Percentiles rank a stretch among this genome's conserved stretches.
These are phyloP conservation scores for Chaetomium globosum DNA, from an alignment of 2,329 filamentous ascomycete genomes.

Conservation along the genomic window DNA sequence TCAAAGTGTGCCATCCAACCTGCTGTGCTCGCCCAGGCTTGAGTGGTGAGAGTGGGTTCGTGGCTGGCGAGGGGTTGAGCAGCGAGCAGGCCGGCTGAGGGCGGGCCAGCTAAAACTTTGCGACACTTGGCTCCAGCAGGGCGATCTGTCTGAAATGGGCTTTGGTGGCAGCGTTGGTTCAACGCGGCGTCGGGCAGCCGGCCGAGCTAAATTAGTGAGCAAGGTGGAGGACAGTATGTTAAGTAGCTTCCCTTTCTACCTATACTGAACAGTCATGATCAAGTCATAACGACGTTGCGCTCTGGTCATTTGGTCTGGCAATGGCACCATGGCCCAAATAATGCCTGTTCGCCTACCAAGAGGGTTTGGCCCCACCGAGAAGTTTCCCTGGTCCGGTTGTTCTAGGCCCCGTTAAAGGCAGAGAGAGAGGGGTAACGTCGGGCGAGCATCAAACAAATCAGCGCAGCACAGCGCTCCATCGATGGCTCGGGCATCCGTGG, in stretches of 20 bases:
- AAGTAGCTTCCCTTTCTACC: background rate
- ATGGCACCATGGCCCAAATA: slow-evolving; percentile 11
- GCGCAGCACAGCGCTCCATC: slow-evolving; percentile 24
- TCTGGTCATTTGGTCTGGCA: slow-evolving; percentile 14
- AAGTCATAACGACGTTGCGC: background rate
- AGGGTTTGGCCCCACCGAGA: background rate
- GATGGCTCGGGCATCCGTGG: background rate
- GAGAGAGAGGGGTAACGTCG: slow-evolving; percentile 30
- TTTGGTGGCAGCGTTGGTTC: background rate
- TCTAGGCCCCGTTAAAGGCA: slow-evolving; percentile 27
- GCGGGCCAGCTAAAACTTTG: slow-evolving; percentile 23
- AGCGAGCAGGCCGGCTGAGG: background rate
- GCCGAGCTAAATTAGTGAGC: slow-evolving; percentile 1
- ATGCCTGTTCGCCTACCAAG: slow-evolving; percentile 4
- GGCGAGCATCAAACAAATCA: slow-evolving; percentile 32
- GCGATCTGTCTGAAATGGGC: background rate
- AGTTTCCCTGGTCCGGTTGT: slow-evolving; percentile 10
- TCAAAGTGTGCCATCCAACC: slow-evolving; percentile 8
- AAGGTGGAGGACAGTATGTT: background rate
- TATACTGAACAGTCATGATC: slow-evolving; percentile 9
- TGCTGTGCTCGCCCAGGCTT: slow-evolving; percentile 13
- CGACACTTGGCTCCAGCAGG: slow-evolving; percentile 33
- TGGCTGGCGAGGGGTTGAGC: slow-evolving; percentile 10
- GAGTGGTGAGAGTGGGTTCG: slow-evolving; percentile 10
- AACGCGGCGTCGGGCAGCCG: background rate